Evolutionary conservation across 352 stramenopile genomes (phyloP).

Genomic region (Phytophthora megakarya): DNA sequence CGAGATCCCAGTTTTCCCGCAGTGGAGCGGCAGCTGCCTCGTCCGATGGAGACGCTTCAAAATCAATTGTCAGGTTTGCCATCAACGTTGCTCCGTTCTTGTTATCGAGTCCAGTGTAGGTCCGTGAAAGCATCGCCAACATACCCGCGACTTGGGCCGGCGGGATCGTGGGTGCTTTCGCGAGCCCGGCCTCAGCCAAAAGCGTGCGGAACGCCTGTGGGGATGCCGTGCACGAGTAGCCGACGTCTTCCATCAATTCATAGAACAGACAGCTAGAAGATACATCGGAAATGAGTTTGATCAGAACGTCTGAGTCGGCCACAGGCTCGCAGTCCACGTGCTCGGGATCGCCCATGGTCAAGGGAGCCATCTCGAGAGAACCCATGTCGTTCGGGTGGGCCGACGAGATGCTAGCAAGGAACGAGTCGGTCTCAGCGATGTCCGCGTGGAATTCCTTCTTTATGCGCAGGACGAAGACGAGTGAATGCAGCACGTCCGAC

Average conservation of each 20-base stretch:
- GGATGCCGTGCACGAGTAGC: slow-evolving; percentile 83
- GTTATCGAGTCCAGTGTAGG: slow-evolving; percentile 68
- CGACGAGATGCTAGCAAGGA: slow-evolving; percentile 84
- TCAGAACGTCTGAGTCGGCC: slow-evolving; percentile 64
- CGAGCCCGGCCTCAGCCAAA: slow-evolving; percentile 79
- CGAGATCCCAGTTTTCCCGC: slow-evolving; percentile 77
- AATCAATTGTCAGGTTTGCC: slow-evolving; percentile 81
- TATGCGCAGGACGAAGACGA: slow-evolving; percentile 83
- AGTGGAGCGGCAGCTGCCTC: slow-evolving; percentile 33
- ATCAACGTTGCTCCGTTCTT: slow-evolving; percentile 79
- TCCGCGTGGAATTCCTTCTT: slow-evolving; percentile 79
- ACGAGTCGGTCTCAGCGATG: slow-evolving; percentile 82
- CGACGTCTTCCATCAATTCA: slow-evolving; percentile 91
- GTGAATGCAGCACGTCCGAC: slow-evolving; percentile 79
- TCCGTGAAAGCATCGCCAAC: slow-evolving; percentile 87
- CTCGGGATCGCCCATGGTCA: slow-evolving; percentile 87
- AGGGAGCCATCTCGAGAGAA: slow-evolving; percentile 81
- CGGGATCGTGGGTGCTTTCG: slow-evolving; percentile 82
- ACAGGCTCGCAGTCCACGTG: slow-evolving; percentile 81
- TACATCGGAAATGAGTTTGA: slow-evolving; percentile 82
- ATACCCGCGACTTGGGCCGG: slow-evolving; percentile 88
- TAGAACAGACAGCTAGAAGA: slow-evolving; percentile 85
- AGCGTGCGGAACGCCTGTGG: slow-evolving; percentile 82
- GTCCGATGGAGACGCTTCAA: slow-evolving; percentile 48
- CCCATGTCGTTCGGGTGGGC: slow-evolving; percentile 89